Evolutionary conservation across 805 yeast species (phyloP), one percentile per base, ranked within the genome.

Genomic region (Diddensiella transvaalensis): DNA sequence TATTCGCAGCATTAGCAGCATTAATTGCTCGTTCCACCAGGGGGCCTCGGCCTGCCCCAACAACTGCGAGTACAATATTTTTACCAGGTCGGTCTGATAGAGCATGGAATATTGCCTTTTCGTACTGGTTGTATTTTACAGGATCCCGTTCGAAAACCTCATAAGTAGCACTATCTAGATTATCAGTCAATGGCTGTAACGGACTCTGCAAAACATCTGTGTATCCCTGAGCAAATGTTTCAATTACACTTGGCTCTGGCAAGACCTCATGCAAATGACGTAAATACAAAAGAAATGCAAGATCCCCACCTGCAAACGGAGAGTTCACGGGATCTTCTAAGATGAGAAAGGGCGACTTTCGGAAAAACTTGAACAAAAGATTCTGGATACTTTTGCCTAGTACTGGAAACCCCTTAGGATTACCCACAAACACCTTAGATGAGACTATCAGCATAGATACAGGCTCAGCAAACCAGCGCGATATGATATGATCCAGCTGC

Each of bases 31-130:
- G 69, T 39, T 81, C 81, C 2, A 89, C 80, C 23, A 90, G 65
- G 0, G 91, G 90, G 0, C 97, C 97, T 40, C 88, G 69, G 0
- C 97, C 97, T 0, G 96, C 93, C 0, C 97, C 97, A 2, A 85
- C 80, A 1, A 90, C 75, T 3, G 85, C 73, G 5, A 86, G 67
- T 8, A 46, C 23, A 10, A 48, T 39, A 21, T 35, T 49, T 17
- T 75, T 56, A 47, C 44, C 48, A 5, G 61, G 55, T 19, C 53
- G 40, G 23, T 52, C 53, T 64, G 75, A 56, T 15, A 85, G 50
- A 0, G 90, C 87, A 38, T 71, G 62, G 22, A 67, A 68, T 3
- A 85, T 77, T 1, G 96, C 95, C 22, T 67, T 57, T 50, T 75
- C 82, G 61, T 90, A 90, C 51, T 74, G 73, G 5, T 75, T 71